Base-by-base conservation (phyloP, 768 basidiomycete species). In the Leccinum broughii region DNA sequence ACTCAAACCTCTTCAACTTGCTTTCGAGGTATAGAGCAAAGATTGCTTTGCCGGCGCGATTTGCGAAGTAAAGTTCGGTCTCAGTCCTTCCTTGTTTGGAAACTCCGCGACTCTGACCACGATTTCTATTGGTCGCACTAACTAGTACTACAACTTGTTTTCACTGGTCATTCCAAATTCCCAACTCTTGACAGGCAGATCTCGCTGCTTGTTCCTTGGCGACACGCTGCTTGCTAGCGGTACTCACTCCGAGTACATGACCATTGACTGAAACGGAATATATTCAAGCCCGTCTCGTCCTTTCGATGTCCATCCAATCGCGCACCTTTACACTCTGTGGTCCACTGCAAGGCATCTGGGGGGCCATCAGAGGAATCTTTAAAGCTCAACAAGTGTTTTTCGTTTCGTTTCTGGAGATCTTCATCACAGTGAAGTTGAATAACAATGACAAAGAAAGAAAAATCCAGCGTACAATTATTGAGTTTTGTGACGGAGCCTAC, bases 271-370 rank as follows among this genome's bases (percentile, higher is more conserved):
- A 24, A 32, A 55, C 50, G 26, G n/a, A 41, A 50, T 32, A 65
- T 44, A 13, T 65, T 30, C 37, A 51, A 54, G 39, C 10, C 53
- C 15, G 50, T 11, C 17, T 51, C 10, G 20, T 41, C 3, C 4
- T n/a, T 20, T 30, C 37, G 9, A 20, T 24, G 9, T 9, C 22
- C 17, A 50, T 30, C 15, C 15, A 15, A 22, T 41, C 20, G 57
- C 83, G 65, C 64, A 87, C 87, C 76, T 74, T 83, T 86, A 71
- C 85, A 88, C 22, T 78, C 69, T n/a, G 77, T 70, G 10, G 77
- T 83, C 87, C 87, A 89, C 22, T 67, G 57, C 32, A 75, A 64
- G 11, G 75, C 71, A 64, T 82, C 69, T 9, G 77, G 60, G 0
- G 77, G 81, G 1, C 87, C 86, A 5, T 72, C 63, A 2, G 48